Percentiles rank a stretch among this genome's conserved stretches.
These are phyloP conservation scores for Colletotrichum eleusines DNA, from an alignment of 2,329 filamentous ascomycete species.

Conservation along the genomic window DNA sequence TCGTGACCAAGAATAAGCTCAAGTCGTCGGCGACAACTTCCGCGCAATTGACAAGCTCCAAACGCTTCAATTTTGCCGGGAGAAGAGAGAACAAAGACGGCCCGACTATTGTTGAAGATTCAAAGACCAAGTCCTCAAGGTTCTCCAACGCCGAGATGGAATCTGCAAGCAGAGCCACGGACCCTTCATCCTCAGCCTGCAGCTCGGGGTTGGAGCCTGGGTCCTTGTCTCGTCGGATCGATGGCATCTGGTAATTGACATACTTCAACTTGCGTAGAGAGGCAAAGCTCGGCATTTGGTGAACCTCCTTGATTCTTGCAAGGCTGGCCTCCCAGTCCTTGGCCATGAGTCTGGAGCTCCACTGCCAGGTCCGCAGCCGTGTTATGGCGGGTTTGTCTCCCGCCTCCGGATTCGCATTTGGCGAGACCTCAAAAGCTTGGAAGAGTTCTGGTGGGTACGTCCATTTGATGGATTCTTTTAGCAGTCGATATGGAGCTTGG, in stretches of 20 bases:
- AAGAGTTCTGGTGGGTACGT: constrained; percentile 77
- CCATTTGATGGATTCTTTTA: constrained; percentile 73
- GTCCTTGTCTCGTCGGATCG: constrained; percentile 51
- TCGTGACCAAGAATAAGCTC: constrained; percentile 71
- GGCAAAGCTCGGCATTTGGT: constrained; percentile 68
- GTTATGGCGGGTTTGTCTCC: constrained; percentile 51
- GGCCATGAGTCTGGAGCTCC: constrained; percentile 67
- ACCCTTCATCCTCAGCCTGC: constrained; percentile 49
- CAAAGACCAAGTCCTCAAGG: constrained; percentile 77
- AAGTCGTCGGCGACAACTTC: constrained; percentile 77
- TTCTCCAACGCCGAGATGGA: constrained; percentile 67
- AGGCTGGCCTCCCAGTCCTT: constrained; percentile 49
- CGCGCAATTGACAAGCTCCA: constrained; percentile 85
- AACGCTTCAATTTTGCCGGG: constrained; percentile 72
- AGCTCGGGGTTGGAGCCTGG: constrained; percentile 57
- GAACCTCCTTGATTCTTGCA: constrained; percentile 63
- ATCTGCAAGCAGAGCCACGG: constrained; percentile 57
- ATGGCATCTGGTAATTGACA: constrained; percentile 72
- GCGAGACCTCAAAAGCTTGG: constrained; percentile 63
- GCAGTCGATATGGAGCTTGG: constrained; percentile 72
- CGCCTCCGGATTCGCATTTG: constrained; percentile 58
- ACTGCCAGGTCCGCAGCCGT: constrained; percentile 68
- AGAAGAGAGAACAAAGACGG: constrained; percentile 75
- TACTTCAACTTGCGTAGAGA: constrained; percentile 68
- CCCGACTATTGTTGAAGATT: constrained; percentile 80